These are phyloP conservation scores for Fennellomyces sp. DNA, from an alignment of 371 early-diverging fungal genomes.

Conservation along the genomic window DNA sequence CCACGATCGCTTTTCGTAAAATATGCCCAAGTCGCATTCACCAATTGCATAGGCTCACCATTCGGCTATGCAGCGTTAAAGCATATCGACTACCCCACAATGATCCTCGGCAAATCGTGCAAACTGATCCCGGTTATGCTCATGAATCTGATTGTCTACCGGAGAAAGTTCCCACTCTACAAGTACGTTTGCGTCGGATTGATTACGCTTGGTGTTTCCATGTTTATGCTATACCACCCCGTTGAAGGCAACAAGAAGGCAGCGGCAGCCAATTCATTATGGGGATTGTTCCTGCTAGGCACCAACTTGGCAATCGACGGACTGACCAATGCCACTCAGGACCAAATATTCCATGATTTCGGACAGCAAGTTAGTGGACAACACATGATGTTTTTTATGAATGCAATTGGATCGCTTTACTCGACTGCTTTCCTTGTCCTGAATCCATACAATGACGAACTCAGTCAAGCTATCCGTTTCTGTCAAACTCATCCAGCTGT, in stretches of 20 bases:
- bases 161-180: slow-evolving; percentile 78
- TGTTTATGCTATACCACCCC: slow-evolving; percentile 90
- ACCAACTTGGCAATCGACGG: slow-evolving; percentile 94
- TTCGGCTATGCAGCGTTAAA: slow-evolving; percentile 94
- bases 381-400: slow-evolving; percentile 99
- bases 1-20: slow-evolving; percentile 50
- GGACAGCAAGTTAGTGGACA: slow-evolving; percentile 72
- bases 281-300: slow-evolving; percentile 82
- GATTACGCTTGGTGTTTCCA: slow-evolving; percentile 89
- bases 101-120: slow-evolving; percentile 97
- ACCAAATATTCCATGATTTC: slow-evolving; percentile 86
- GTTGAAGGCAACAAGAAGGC: slow-evolving; percentile 36
- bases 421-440: slow-evolving; percentile 73
- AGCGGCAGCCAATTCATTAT: slow-evolving; percentile 60
- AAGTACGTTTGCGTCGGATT: slow-evolving; percentile 86
- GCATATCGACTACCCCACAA: slow-evolving; percentile 96
- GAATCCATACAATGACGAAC: slow-evolving; percentile 76
- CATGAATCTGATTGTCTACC: slow-evolving; percentile 93
- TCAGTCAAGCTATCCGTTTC: slow-evolving; percentile 80
- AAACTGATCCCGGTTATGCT: slow-evolving; percentile 96
- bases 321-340: slow-evolving; percentile 96
- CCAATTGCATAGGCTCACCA: slow-evolving; percentile 82
- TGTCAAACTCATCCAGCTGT: slow-evolving; percentile 77
- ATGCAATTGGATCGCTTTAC: slow-evolving; percentile 74
- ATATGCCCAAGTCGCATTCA: slow-evolving; percentile 78